Base-by-base conservation (phyloP, 441 rosid species). In the Populus tomentosa region DNA sequence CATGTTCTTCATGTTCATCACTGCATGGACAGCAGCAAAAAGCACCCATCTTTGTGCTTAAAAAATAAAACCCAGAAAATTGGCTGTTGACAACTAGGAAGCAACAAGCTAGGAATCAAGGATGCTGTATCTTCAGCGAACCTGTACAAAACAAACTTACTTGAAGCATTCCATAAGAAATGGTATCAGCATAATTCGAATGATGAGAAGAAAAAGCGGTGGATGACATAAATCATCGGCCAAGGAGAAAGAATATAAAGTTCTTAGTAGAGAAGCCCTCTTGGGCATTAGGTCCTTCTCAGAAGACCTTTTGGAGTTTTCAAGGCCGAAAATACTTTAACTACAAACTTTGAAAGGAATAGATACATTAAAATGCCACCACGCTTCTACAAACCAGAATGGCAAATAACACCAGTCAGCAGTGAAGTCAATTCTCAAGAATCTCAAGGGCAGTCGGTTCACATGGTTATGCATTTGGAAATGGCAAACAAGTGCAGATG, bases 1-100 rank as follows among this genome's bases (percentile, higher is more conserved):
- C 71, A 78, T 81, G 82, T 75, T 86, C 92, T 36, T 90, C 92
- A 35, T 79, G 59, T 11, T 90, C 92, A 78, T 88, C 90, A 20
- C 77, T 72, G 33, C 89, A 76, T 1, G 85, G 82, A 56, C 94
- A 90, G 86, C 91, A 89, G 84, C 89, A 89, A 67, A 86, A 77
- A 32, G 85, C 85, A 76, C 90, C 87, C 94, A 90, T 87, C 73
- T 75, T 71, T 68, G 23, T 36, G 56, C 70, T 75, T 38, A 23
- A 65, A 33, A 75, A 72, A 32, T 21, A 9, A 76, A 73, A 68
- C 67, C 68, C 75, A 10, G 26, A 63, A 66, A 35, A 59, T 65
- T 10, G 61, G 30, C 69, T 80, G 74, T 38, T 35, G 67, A 70
- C 67, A 77, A 26, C 77, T 50, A 70, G 36, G 33, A 71, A 71